Evolutionary conservation across 352 stramenopile genomes (phyloP).

Genomic region (Blastocystis hominis): DNA sequence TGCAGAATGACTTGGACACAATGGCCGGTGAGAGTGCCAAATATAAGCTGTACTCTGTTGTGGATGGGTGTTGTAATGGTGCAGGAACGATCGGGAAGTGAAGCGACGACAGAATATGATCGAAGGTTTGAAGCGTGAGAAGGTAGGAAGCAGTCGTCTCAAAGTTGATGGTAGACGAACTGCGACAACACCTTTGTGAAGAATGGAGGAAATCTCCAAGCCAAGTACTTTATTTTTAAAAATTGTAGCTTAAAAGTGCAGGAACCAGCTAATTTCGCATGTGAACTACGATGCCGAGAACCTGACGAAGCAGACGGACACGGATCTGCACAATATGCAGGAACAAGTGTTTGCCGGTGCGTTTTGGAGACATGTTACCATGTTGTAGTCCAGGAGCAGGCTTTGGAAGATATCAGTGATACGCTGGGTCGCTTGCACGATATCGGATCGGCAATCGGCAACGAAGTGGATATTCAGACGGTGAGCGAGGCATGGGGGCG

Average conservation of each 20-base stretch:
- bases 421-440: constrained; percentile 43
- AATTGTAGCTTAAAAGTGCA: not conserved
- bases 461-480: constrained; percentile 26
- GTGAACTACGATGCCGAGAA: constrained; percentile 28
- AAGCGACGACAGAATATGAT: constrained; percentile 47
- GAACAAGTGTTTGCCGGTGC: constrained; percentile 43
- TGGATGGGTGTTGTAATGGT: not conserved
- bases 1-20: constrained; percentile 37
- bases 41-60: constrained; percentile 28
- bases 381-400: constrained; percentile 34
- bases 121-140: constrained; percentile 41
- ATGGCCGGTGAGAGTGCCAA: constrained; percentile 35
- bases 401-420: constrained; percentile 46
- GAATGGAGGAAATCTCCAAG: constrained; percentile 2
- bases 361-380: not conserved
- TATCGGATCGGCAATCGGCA: constrained; percentile 43
- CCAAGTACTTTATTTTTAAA: not conserved
- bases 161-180: not conserved
- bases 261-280: constrained; percentile 21
- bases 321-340: constrained; percentile 49
- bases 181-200: constrained; percentile 33
- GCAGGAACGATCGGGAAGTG: constrained; percentile 43
- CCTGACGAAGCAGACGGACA: constrained; percentile 48
- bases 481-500: not conserved
- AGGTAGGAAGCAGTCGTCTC: not conserved